Evolutionary conservation across 2,329 filamentous ascomycete genomes (phyloP).

Genomic region (Penicillium polonicum): DNA sequence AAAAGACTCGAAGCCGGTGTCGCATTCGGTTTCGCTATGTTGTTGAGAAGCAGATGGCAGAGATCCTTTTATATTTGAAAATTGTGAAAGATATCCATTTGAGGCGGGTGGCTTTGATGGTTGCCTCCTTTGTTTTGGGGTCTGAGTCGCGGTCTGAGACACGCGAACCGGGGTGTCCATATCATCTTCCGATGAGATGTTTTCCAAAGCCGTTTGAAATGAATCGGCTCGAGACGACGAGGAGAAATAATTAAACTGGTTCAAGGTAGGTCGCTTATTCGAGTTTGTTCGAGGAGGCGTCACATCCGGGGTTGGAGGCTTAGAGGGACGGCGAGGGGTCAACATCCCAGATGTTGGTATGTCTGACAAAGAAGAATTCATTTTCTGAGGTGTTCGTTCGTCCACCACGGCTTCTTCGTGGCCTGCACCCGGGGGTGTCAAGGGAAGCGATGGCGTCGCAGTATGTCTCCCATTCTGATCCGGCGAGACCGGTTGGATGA

Average conservation of each 20-base stretch:
- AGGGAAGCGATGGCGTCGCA: constrained; percentile 34
- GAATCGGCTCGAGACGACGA: constrained; percentile 64
- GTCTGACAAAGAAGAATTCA: constrained; percentile 27
- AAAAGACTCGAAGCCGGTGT: constrained; percentile 53
- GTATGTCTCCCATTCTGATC: constrained; percentile 25
- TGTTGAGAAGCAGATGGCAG: constrained; percentile 14
- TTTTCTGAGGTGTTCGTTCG: constrained; percentile 24
- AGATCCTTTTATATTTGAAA: constrained; percentile 10
- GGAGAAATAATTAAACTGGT: constrained; percentile 56
- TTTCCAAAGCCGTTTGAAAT: constrained; percentile 69
- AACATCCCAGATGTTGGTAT: constrained; percentile 31
- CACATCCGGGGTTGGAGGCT: constrained; percentile 71
- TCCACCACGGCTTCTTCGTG: constrained; percentile 23
- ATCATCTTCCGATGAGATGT: constrained; percentile 62
- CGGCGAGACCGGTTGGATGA: constrained; percentile 26
- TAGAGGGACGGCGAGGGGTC: constrained; percentile 65
- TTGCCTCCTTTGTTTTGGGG: constrained; percentile 16
- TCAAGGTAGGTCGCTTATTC: constrained; percentile 39
- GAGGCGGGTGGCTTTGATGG: constrained; percentile 26
- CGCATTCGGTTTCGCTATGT: constrained; percentile 25
- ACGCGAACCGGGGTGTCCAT: constrained; percentile 34
- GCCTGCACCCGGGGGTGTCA: constrained; percentile 39
- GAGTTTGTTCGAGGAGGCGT: constrained; percentile 61
- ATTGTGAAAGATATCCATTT: constrained; percentile 42
- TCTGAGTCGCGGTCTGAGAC: constrained; percentile 21